Base-by-base conservation (phyloP, 2,329 filamentous ascomycete genomes). In the Fusarium begoniae region DNA sequence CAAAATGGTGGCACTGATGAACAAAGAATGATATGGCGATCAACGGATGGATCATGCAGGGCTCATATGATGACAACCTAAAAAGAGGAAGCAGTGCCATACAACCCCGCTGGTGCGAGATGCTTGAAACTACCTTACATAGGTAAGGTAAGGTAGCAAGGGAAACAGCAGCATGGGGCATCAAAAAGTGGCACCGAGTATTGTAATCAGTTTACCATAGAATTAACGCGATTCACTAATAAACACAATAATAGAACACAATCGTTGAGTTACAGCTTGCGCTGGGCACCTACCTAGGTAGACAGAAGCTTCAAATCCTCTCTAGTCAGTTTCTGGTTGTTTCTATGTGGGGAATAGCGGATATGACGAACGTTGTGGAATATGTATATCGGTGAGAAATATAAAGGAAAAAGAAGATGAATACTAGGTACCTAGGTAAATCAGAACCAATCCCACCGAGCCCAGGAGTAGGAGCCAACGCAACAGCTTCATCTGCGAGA, bases 21-120 rank as follows among this genome's bases (percentile, higher is more conserved):
- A 41, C 41, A 63, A 62, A 66, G 75, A 74, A 62, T 65, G 72
- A 67, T 75, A 60, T 63, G 70, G 69, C 74, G 76, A 71, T 73
- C 44, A 70, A 37, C 41, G 69, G 63, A 67, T 37, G 59, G 65
- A 69, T 74, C 63, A 64, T 63, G 69, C 70, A 77, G 60, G 64
- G 68, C 67, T 74, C 72, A 73, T 59, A 66, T 73, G 65, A 61
- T 57, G 57, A 61, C 58, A 59, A 50, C 50, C 32, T 35, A 64
- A 60, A 69, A 37, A 62, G 37, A 70, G 28, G 64, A 54, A 55
- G 43, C 37, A 28, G 41, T 43, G 24, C 18, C 37, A 51, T 22
- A 38, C 44, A 41, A 37, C 47, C 26, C 44, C 53, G 58, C 47
- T 66, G 47, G 47, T 60, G 50, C 43, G n/a, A 37, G 55, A 55